phyloP scores from a whole-genome alignment of 2,329 filamentous ascomycete species.

The Hypoxylon sp. region DNA sequence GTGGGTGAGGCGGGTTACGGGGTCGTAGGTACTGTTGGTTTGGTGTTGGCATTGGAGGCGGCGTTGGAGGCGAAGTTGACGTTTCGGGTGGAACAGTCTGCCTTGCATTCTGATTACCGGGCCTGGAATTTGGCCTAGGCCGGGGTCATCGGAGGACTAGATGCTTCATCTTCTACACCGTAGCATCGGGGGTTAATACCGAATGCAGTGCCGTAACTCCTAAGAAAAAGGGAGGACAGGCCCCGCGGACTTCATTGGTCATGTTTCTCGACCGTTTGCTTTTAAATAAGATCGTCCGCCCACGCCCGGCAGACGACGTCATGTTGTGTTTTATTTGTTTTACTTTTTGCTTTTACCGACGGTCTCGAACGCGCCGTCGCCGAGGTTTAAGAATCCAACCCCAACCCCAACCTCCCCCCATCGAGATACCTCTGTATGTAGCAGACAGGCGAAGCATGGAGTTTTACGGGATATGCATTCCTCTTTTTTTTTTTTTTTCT shows the following conservation, averaged over 20 bases:
- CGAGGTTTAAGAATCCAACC: no score
- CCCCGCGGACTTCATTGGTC: conserved; percentile 5
- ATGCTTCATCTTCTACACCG: not conserved
- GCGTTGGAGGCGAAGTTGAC: not conserved
- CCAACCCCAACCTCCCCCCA: not conserved
- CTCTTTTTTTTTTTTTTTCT: not conserved
- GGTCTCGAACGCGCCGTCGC: not conserved
- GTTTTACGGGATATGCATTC: conserved; percentile 34
- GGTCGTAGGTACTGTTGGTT: conserved; percentile 42
- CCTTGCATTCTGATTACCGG: not conserved
- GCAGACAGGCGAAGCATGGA: conserved; percentile 33
- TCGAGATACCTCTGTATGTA: conserved; percentile 30
- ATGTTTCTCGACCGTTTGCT: conserved; percentile 12
- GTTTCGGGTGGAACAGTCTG: not conserved
- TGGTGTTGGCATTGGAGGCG: not conserved
- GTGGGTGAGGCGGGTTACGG: conserved; percentile 85
- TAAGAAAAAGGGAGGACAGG: not conserved
- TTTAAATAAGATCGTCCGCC: conserved; percentile 20
- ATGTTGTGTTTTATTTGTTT: conserved; percentile 5
- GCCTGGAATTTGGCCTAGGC: not conserved
- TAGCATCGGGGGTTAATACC: not conserved
- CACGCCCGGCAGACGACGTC: conserved; percentile 14
- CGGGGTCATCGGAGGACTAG: not conserved
- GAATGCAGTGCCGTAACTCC: not conserved
- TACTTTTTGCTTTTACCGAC: not conserved